Evolutionary conservation across 495 filamentous ascomycete species (phyloP).

Genomic region (Glarea lozoyensis): DNA sequence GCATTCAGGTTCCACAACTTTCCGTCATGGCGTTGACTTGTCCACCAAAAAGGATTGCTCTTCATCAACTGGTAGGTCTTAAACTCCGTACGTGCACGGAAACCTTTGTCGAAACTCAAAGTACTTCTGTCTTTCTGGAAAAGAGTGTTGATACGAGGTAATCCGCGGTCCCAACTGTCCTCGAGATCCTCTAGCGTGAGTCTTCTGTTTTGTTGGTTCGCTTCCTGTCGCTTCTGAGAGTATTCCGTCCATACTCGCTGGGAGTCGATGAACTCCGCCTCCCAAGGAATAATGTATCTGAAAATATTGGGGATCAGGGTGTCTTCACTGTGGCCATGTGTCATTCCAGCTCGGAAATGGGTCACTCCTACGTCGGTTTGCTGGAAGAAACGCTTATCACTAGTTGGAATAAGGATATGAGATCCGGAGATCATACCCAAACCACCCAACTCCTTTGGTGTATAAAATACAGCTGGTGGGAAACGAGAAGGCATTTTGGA

Average conservation of each 20-base stretch:
- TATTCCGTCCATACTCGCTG: constrained; percentile 99
- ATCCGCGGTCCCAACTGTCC: constrained; percentile 97
- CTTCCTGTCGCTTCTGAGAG: constrained; percentile 93
- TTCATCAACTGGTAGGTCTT: constrained; percentile 99
- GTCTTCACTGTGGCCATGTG: constrained; percentile 94
- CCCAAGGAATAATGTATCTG: constrained; percentile 99
- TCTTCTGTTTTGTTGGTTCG: constrained; percentile 93
- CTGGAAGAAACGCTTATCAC: constrained; percentile 96
- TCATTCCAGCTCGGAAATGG: constrained; percentile 97
- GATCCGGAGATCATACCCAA: constrained; percentile 98
- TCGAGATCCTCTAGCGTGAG: constrained; percentile 95
- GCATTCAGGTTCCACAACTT: constrained; percentile 99
- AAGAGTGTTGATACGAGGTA: constrained; percentile 97
- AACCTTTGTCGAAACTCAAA: constrained; percentile 97
- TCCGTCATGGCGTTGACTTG: constrained; percentile 93
- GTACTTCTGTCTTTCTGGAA: constrained; percentile 99
- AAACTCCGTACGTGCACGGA: constrained; percentile 92
- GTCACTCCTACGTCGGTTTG: constrained; percentile 97
- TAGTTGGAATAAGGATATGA: constrained; percentile 95
- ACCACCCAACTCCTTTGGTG: constrained; percentile 95
- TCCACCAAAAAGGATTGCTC: constrained; percentile 99
- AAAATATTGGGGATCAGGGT: constrained; percentile 98
- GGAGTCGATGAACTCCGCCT: constrained; percentile 97
- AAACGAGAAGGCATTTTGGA: constrained; percentile 99
- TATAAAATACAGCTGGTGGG: constrained; percentile 98